phyloP scores from a whole-genome alignment of 2,329 filamentous ascomycete species.

The Fusarium piperis region DNA sequence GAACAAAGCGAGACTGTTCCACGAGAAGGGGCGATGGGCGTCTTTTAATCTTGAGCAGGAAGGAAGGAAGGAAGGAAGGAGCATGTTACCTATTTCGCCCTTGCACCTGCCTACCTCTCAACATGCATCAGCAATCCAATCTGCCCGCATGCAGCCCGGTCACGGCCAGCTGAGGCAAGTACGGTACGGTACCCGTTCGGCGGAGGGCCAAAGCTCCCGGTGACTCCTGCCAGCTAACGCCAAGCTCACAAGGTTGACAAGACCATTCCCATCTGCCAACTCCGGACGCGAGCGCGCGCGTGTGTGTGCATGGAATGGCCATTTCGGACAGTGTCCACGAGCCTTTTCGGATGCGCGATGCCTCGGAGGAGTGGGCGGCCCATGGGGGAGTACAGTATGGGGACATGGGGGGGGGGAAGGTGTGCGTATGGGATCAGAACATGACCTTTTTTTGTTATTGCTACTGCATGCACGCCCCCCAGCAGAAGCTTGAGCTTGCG shows the following conservation, averaged over 20 bases:
- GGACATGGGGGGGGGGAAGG: background rate
- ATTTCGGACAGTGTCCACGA: conserved; percentile 30
- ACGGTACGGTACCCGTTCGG: background rate
- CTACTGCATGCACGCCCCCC: background rate
- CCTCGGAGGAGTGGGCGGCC: conserved; percentile 14
- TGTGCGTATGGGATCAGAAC: background rate
- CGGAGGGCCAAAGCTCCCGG: background rate
- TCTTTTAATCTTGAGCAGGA: conserved; percentile 40
- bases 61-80: background rate
- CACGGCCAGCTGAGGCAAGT: background rate
- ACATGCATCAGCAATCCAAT: background rate
- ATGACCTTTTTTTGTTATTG: background rate
- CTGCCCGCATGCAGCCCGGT: background rate
- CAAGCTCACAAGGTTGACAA: conserved; percentile 17
- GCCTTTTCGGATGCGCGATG: conserved; percentile 18
- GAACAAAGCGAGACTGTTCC: conserved; percentile 28
- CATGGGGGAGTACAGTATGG: conserved; percentile 35
- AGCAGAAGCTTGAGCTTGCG: background rate
- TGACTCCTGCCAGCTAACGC: background rate
- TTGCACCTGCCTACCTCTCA: background rate
- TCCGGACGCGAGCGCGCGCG: conserved; percentile 4
- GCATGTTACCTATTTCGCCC: background rate
- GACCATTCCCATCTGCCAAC: conserved; percentile 3
- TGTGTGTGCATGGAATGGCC: background rate
- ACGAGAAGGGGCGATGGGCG: conserved; percentile 33